phyloP scores from a whole-genome alignment of 2,329 filamentous ascomycete species.

The Alternaria conjuncta region DNA sequence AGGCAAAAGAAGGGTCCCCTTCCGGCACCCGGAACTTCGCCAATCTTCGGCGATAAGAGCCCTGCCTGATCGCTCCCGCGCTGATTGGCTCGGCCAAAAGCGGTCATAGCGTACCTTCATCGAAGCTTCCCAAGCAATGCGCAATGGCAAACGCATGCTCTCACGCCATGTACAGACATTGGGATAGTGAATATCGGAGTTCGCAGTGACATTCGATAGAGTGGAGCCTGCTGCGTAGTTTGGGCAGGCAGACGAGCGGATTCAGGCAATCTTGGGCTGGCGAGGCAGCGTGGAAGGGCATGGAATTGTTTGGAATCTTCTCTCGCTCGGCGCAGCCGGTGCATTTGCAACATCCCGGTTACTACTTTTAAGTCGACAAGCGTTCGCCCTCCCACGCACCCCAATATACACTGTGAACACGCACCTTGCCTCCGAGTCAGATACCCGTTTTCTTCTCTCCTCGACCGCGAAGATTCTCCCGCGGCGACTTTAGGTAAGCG shows the following conservation, averaged over 20 bases:
- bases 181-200: neutral
- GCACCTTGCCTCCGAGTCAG: conserved; percentile 14
- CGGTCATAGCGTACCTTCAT: conserved; percentile 4
- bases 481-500: conserved; percentile 28
- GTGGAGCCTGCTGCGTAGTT: neutral
- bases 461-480: neutral
- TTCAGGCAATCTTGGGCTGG: conserved; percentile 29
- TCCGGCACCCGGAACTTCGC: neutral
- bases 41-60: conserved; percentile 15
- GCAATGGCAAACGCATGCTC: conserved; percentile 1
- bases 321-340: conserved; percentile 42
- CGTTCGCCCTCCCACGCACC: conserved; percentile 25
- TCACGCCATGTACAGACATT: neutral
- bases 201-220: neutral
- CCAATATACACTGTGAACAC: conserved; percentile 12
- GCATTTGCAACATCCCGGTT: conserved; percentile 41
- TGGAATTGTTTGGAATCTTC: conserved; percentile 47
- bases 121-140: conserved; percentile 11
- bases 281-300: conserved; percentile 39
- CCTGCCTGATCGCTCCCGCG: conserved; percentile 1
- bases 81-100: conserved; percentile 1
- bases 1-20: conserved; percentile 3
- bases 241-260: conserved; percentile 6
- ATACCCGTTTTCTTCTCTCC: conserved; percentile 3
- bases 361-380: conserved; percentile 43